phyloP scores from a whole-genome alignment of 2,329 filamentous ascomycete genomes.

The Fusarium clavum region DNA sequence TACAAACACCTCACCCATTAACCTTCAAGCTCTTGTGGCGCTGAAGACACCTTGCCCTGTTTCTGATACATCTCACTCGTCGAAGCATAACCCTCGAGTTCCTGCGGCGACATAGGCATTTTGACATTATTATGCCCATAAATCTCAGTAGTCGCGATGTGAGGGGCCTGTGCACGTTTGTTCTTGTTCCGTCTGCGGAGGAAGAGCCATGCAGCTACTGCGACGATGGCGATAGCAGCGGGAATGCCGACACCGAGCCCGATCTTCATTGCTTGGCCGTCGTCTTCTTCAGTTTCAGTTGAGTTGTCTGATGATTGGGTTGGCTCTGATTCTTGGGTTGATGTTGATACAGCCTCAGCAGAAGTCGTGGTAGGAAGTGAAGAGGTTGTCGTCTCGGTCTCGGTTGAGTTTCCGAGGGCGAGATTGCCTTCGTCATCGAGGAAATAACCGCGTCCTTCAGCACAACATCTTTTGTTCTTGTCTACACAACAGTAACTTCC shows the following conservation, averaged over 20 bases:
- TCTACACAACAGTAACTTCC: conserved; percentile 37
- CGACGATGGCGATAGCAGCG: not conserved
- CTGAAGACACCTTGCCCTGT: not conserved
- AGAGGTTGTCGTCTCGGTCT: not conserved
- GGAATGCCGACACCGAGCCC: conserved; percentile 28
- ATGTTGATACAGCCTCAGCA: not conserved
- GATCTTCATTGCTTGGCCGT: conserved; percentile 9
- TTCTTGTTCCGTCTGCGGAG: not conserved
- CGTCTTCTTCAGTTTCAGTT: not conserved
- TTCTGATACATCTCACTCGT: not conserved
- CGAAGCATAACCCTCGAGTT: not conserved
- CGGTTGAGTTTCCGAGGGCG: not conserved
- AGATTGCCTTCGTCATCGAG: conserved; percentile 15
- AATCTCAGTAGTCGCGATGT: not conserved
- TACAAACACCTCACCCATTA: not conserved
- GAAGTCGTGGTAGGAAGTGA: not conserved
- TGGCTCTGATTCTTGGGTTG: not conserved
- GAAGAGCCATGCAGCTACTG: conserved; percentile 2
- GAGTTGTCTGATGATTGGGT: not conserved
- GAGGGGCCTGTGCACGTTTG: not conserved
- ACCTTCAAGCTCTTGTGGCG: conserved; percentile 3
- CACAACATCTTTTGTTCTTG: conserved; percentile 30
- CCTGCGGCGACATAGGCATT: not conserved
- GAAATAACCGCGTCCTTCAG: conserved; percentile 23
- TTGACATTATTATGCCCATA: not conserved